Percentiles rank a stretch among this genome's conserved stretches.
Conservation (phyloP, 2,329 filamentous ascomycete genomes). For the Salinomyces thailandicus region DNA sequence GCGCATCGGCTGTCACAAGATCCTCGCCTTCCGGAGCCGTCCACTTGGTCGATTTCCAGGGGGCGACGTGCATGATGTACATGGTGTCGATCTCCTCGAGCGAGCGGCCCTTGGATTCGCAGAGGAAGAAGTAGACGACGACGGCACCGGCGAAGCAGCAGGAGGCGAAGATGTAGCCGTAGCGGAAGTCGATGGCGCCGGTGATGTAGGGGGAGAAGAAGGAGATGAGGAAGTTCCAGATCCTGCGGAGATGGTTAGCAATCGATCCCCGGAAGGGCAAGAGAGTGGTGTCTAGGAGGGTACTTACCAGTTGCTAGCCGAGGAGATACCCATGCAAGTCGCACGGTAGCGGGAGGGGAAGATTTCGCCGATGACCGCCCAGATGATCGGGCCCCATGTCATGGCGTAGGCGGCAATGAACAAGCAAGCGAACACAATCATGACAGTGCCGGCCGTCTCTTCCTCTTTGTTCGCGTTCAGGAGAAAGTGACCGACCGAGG, state of each 20-base stretch:
- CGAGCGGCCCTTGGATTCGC: slow-evolving; percentile 27
- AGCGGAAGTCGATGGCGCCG: slow-evolving; percentile 28
- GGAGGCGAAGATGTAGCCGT: slow-evolving; percentile 31
- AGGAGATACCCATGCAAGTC: slow-evolving; percentile 45
- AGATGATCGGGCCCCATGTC: slow-evolving; percentile 61
- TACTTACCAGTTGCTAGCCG: slow-evolving; percentile 56
- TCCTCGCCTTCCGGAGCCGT: slow-evolving; percentile 22
- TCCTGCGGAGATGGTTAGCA: too few relatives aligned
- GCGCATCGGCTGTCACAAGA: slow-evolving; percentile 20
- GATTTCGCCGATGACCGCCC: slow-evolving; percentile 55
- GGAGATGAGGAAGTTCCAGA: slow-evolving; percentile 28
- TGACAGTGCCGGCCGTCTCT: slow-evolving; percentile 41
- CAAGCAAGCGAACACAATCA: slow-evolving; percentile 59
- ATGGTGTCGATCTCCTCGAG: slow-evolving; percentile 33
- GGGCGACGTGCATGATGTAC: slow-evolving; percentile 28
- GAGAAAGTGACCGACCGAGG: slow-evolving; percentile 36
- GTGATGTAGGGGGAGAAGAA: slow-evolving; percentile 32
- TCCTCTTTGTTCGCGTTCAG: slow-evolving; percentile 13
- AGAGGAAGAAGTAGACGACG: slow-evolving; percentile 31
- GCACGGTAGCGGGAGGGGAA: slow-evolving; percentile 46
- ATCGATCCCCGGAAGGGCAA: too few relatives aligned
- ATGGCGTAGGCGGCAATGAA: slow-evolving; percentile 58
- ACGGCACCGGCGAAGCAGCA: slow-evolving; percentile 26
- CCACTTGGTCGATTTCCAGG: slow-evolving; percentile 26
- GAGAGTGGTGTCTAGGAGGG: too few relatives aligned